Percentiles rank a stretch among this genome's conserved stretches.
Evolutionary conservation across 768 basidiomycete species (phyloP).

Genomic region (Strobilomyces confusus): DNA sequence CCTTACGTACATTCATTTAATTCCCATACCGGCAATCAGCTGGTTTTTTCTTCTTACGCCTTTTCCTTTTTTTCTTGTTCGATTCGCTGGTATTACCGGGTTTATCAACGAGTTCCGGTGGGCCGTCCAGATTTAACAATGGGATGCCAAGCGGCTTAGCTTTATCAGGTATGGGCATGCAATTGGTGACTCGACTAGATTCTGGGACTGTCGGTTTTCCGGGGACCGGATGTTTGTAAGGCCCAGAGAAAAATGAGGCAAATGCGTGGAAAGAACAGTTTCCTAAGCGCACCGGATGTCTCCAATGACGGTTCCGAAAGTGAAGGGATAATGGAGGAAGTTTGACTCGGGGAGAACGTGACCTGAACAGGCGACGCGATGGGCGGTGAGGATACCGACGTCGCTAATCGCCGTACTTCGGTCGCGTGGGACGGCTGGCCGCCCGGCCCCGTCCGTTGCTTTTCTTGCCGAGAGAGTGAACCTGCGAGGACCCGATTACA

Average conservation of each 20-base stretch:
- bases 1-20: slow-evolving; percentile 17
- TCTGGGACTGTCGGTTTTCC: slow-evolving; percentile 1
- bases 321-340: not conserved
- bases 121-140: slow-evolving; percentile 54
- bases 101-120: slow-evolving; percentile 29
- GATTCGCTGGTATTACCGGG: slow-evolving; percentile 13
- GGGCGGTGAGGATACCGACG: slow-evolving; percentile 3
- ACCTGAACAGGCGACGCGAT: slow-evolving; percentile 6
- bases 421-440: not conserved
- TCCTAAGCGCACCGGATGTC: slow-evolving; percentile 17
- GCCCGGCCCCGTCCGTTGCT: not conserved
- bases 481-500: slow-evolving; percentile 6
- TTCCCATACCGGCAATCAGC: slow-evolving; percentile 20
- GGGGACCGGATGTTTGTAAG: slow-evolving; percentile 15
- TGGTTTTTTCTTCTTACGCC: slow-evolving; percentile 50
- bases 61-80: slow-evolving; percentile 46
- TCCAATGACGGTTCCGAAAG: slow-evolving; percentile 4
- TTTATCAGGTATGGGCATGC: slow-evolving; percentile 9
- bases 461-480: slow-evolving; percentile 5
- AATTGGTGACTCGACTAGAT: slow-evolving; percentile 1
- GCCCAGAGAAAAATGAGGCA: slow-evolving; percentile 12
- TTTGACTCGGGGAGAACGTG: slow-evolving; percentile 1
- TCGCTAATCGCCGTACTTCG: not conserved
- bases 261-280: slow-evolving; percentile 6
- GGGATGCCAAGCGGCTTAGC: slow-evolving; percentile 29